A percentile compares a stretch with the other conserved stretches of the same genome.
phyloP scores from a whole-genome alignment of 2,329 filamentous ascomycete genomes.

The Ceratocystis cacaofunesta region DNA sequence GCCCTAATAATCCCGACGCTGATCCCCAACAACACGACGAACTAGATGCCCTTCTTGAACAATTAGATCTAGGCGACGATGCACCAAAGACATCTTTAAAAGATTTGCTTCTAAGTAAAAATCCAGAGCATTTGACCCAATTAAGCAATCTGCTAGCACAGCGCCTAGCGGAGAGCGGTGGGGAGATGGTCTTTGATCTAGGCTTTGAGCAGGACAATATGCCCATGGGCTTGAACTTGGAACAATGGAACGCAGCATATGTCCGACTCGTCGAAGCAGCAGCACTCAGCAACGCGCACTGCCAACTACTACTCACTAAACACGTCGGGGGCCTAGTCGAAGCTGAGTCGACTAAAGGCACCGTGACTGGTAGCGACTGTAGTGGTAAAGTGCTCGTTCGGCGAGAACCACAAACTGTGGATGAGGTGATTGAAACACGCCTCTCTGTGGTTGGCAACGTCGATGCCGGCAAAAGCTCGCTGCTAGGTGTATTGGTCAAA shows the following conservation, averaged over 20 bases:
- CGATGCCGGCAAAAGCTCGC: conserved; percentile 91
- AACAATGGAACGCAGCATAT: conserved; percentile 63
- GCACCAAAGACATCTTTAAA: conserved; percentile 54
- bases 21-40: conserved; percentile 56
- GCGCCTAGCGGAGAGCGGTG: conserved; percentile 67
- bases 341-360: conserved; percentile 50
- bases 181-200: conserved; percentile 81
- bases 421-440: conserved; percentile 86
- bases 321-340: conserved; percentile 72
- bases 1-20: neutral
- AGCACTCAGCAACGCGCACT: conserved; percentile 53
- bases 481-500: conserved; percentile 90
- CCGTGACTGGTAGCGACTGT: conserved; percentile 37
- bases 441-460: conserved; percentile 97
- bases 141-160: conserved; percentile 51
- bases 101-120: conserved; percentile 52
- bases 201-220: conserved; percentile 85
- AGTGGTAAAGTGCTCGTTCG: conserved; percentile 81
- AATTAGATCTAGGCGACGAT: conserved; percentile 59
- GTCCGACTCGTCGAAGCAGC: conserved; percentile 51
- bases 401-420: conserved; percentile 54
- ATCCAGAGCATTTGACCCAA: conserved; percentile 34
- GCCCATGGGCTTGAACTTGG: conserved; percentile 57
- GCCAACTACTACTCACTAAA: conserved; percentile 71
- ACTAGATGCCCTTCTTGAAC: conserved; percentile 77